phyloP scores from a whole-genome alignment of 139 green algal species.

The Coelastrella sp. region DNA sequence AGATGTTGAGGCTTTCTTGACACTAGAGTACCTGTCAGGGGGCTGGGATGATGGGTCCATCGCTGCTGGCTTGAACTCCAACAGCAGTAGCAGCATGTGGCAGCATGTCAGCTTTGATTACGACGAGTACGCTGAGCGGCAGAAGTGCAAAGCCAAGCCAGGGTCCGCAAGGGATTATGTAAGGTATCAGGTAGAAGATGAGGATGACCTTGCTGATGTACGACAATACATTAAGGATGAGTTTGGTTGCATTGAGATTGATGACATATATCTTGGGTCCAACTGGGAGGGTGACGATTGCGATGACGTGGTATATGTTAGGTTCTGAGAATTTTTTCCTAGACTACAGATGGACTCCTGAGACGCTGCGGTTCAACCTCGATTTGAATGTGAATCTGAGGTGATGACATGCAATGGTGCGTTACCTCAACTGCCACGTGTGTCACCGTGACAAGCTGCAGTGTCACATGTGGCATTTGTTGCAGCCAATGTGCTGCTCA shows the following conservation, averaged over 20 bases:
- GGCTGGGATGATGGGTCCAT: neutral
- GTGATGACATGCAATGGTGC: no score
- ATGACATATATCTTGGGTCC: slow-evolving; percentile 1
- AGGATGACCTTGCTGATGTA: neutral
- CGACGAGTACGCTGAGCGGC: neutral
- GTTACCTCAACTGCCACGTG: no score
- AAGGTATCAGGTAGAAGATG: neutral
- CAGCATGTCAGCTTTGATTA: neutral
- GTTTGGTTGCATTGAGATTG: slow-evolving; percentile 4
- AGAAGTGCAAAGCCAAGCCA: neutral
- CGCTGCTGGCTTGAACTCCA: neutral
- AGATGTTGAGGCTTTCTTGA: slow-evolving; percentile 17
- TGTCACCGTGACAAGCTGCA: no score
- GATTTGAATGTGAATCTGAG: no score
- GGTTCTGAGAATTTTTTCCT: no score
- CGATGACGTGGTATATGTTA: no score
- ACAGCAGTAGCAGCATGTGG: slow-evolving; percentile 13
- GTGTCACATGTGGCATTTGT: no score
- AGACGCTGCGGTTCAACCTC: no score
- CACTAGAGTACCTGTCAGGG: neutral
- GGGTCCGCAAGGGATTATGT: slow-evolving; percentile 29
- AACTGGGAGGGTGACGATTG: slow-evolving; percentile 1
- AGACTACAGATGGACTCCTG: no score
- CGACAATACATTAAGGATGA: neutral
- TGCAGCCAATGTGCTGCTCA: no score